phyloP scores from a whole-genome alignment of 495 filamentous ascomycete species.

The Aspergillus panamensis region DNA sequence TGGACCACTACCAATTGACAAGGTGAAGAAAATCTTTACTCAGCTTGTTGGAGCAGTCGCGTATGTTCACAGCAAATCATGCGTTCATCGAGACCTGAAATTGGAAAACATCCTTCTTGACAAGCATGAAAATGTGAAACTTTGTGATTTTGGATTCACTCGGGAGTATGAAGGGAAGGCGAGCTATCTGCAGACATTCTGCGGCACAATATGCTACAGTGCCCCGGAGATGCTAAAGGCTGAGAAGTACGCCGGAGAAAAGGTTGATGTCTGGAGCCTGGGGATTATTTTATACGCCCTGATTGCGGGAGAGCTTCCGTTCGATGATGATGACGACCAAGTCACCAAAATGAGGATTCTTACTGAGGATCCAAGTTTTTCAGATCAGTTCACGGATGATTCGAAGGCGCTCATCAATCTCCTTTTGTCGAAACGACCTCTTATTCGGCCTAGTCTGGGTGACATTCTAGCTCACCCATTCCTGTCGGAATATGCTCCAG shows the following conservation, averaged over 20 bases:
- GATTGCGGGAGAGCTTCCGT: conserved; percentile 87
- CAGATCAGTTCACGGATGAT: conserved; percentile 72
- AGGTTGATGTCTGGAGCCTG: conserved; percentile 97
- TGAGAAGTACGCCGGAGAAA: conserved; percentile 96
- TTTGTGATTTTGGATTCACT: conserved; percentile 99
- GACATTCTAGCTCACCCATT: conserved; percentile 90
- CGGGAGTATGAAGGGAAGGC: conserved; percentile 94
- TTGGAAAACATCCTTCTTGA: conserved; percentile 96
- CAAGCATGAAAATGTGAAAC: conserved; percentile 95
- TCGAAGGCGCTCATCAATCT: conserved; percentile 69
- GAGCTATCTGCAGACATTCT: conserved; percentile 96
- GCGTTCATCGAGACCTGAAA: conserved; percentile 95
- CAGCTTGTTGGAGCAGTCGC: conserved; percentile 93
- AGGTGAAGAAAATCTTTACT: conserved; percentile 92
- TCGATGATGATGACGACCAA: conserved; percentile 89
- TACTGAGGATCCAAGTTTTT: conserved; percentile 76
- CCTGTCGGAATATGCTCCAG: conserved; percentile 79
- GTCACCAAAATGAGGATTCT: conserved; percentile 83
- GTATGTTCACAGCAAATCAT: conserved; percentile 93
- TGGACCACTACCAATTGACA: conserved; percentile 78
- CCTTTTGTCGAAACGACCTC: conserved; percentile 82
- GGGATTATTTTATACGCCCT: conserved; percentile 95
- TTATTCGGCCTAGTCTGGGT: conserved; percentile 77
- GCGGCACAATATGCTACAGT: conserved; percentile 95
- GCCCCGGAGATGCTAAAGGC: conserved; percentile 98